phyloP scores from a whole-genome alignment of 2,329 filamentous ascomycete genomes.

The Aspergillus sp. region DNA sequence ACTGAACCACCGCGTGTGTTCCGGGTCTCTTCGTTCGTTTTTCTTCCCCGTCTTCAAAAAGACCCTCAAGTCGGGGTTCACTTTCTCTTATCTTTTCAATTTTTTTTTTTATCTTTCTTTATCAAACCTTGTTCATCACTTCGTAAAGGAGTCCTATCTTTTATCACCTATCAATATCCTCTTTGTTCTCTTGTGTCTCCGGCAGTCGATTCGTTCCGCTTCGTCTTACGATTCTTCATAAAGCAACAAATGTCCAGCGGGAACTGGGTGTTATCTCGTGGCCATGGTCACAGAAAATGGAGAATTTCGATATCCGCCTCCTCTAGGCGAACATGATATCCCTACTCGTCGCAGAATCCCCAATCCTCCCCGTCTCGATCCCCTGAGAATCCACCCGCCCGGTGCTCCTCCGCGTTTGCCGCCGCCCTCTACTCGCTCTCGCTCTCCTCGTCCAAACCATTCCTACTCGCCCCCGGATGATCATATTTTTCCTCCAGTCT shows the following conservation, averaged over 20 bases:
- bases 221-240: slow-evolving; percentile 6
- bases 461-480: slow-evolving; percentile 10
- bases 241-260: slow-evolving; percentile 37
- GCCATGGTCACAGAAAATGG: slow-evolving; percentile 43
- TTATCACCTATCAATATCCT: not conserved
- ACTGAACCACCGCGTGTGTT: slow-evolving; percentile 1
- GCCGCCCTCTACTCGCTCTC: slow-evolving; percentile 15
- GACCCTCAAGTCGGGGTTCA: not conserved
- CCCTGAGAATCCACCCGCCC: slow-evolving; percentile 24
- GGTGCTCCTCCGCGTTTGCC: slow-evolving; percentile 17
- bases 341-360: slow-evolving; percentile 24
- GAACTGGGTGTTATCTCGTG: slow-evolving; percentile 32
- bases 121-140: not conserved
- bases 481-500: slow-evolving; percentile 10
- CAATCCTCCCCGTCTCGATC: slow-evolving; percentile 25
- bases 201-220: slow-evolving; percentile 1
- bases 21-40: slow-evolving; percentile 6
- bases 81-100: not conserved
- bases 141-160: not conserved
- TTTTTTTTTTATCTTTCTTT: not conserved
- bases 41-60: not conserved
- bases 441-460: slow-evolving; percentile 15
- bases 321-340: slow-evolving; percentile 25
- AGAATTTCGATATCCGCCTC: slow-evolving; percentile 29
- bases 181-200: not conserved